Base-by-base conservation (phyloP, 345 rosid species). In the Brassica nigra region DNA sequence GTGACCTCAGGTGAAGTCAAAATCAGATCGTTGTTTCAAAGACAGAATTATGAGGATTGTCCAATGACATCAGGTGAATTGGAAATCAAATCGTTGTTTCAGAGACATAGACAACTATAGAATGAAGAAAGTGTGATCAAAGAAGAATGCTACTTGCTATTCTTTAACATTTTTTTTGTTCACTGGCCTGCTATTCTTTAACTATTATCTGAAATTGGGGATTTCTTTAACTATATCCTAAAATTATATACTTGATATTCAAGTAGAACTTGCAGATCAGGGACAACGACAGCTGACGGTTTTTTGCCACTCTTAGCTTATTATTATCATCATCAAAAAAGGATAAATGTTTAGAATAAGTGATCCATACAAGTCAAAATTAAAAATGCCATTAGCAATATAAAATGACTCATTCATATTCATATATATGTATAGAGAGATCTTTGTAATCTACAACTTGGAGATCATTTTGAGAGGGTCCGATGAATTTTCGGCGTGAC, bases 391-490 rank as follows among this genome's bases (percentile, higher is more conserved):
- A 47, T 47, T 12, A 47, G 9, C 47, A 39, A 39, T 11, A 39
- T 34, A 34, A 8, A 34, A 47, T 14, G 54, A 44, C 6, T 47
- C 55, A n/a, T 47, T 47, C 55, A 42, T 47, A 47, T 47, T 12
- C 12, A 11, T 44, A 44, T 44, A 11, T 12, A 42, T 3, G 1
- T 1, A 44, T 1, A 47, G 54, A 47, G 15, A 47, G 55, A 47
- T 39, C 5, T 31, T 63, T 63, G 42, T n/a, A 31, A 27, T 55
- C 84, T 11, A 94, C 70, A 94, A 66, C 72, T 90, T 94, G 1
- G 97, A 86, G 4, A 70, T 37, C 82, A 83, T 76, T 83, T 62
- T 90, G 73, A 91, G 85, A 9, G 20, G 59, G 8, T 86, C 85
- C 16, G 81, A 83, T 4, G 89, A 91, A 8, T 85, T 77, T 79